Conservation (phyloP, 345 rosid species). For the Citrus maxima region DNA sequence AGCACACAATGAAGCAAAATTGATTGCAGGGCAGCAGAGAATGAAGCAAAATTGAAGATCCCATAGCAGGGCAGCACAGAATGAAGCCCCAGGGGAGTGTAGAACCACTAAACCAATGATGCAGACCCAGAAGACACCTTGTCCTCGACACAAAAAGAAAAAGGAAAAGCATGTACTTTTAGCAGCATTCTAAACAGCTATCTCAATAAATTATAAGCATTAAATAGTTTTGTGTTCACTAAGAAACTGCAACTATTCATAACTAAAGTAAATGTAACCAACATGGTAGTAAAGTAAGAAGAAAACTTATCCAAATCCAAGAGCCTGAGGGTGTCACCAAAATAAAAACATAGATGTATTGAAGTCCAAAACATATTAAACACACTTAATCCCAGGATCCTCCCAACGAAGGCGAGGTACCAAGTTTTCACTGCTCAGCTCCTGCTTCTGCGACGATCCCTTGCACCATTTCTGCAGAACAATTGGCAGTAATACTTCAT, state of each 20-base stretch:
- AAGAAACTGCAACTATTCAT: conserved; percentile 33
- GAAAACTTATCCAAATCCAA: conserved; percentile 71
- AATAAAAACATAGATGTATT: conserved; percentile 56
- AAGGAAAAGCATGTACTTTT: conserved; percentile 56
- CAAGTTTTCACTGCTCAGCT: conserved; percentile 47
- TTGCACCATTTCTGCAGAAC: conserved; percentile 67
- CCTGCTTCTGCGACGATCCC: conserved; percentile 92
- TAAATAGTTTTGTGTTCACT: conserved; percentile 21
- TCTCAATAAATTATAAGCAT: conserved; percentile 33
- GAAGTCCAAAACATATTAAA: conserved; percentile 62
- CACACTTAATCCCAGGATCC: conserved; percentile 44
- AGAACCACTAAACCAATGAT: conserved; percentile 84
- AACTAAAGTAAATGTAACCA: conserved; percentile 39
- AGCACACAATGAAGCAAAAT: conserved; percentile 54
- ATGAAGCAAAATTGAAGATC: conserved; percentile 64
- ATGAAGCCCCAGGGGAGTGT: conserved; percentile 55
- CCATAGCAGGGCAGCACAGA: conserved; percentile 58
- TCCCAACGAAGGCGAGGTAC: conserved; percentile 18
- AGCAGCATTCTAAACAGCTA: conserved; percentile 39
- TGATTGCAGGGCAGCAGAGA: conserved; percentile 55
- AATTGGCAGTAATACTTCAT: conserved; percentile 9
- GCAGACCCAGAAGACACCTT: conserved; percentile 88
- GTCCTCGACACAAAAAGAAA: conserved; percentile 49
- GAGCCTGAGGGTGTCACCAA: conserved; percentile 54
- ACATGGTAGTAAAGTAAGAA: conserved; percentile 50